These are phyloP conservation scores for Vicia faba DNA, from an alignment of 306 rosid genomes.

Conservation along the genomic window DNA sequence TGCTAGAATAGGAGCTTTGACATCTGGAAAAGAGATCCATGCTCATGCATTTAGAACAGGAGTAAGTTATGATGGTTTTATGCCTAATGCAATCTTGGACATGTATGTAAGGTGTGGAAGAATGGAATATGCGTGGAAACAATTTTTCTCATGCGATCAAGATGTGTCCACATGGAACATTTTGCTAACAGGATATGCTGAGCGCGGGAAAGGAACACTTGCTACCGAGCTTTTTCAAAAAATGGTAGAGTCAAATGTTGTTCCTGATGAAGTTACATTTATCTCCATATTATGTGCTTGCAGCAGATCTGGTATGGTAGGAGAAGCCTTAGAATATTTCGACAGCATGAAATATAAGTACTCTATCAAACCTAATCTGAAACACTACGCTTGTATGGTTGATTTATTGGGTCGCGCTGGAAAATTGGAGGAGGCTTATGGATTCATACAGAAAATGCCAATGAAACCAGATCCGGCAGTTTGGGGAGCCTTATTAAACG, in stretches of 20 bases:
- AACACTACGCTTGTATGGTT: conserved; percentile 81
- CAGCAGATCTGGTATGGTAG: conserved; percentile 81
- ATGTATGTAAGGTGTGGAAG: conserved; percentile 93
- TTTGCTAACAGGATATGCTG: conserved; percentile 78
- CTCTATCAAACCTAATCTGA: conserved; percentile 66
- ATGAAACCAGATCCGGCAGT: conserved; percentile 75
- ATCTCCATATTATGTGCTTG: conserved; percentile 74
- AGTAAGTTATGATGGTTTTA: conserved; percentile 61
- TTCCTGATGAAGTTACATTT: conserved; percentile 76
- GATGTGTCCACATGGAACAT: conserved; percentile 83
- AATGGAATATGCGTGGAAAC: conserved; percentile 69
- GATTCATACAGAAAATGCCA: conserved; percentile 72
- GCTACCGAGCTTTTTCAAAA: conserved; percentile 59
- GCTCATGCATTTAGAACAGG: conserved; percentile 89
- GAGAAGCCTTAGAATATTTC: conserved; percentile 77
- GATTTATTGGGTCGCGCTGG: conserved; percentile 89
- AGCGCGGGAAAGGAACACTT: conserved; percentile 60
- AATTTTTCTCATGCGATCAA: conserved; percentile 58
- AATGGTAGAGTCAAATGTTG: conserved; percentile 61
- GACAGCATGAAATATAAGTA: conserved; percentile 54
- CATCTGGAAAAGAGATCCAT: conserved; percentile 86
- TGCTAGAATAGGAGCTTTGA: conserved; percentile 81
- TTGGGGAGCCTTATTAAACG: conserved; percentile 93
- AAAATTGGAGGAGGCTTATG: conserved; percentile 62
- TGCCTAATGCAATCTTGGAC: conserved; percentile 86